Evolutionary conservation across 192 early-diverging fungal genomes (phyloP).

Genomic region (Thoreauomyces humboldtii): DNA sequence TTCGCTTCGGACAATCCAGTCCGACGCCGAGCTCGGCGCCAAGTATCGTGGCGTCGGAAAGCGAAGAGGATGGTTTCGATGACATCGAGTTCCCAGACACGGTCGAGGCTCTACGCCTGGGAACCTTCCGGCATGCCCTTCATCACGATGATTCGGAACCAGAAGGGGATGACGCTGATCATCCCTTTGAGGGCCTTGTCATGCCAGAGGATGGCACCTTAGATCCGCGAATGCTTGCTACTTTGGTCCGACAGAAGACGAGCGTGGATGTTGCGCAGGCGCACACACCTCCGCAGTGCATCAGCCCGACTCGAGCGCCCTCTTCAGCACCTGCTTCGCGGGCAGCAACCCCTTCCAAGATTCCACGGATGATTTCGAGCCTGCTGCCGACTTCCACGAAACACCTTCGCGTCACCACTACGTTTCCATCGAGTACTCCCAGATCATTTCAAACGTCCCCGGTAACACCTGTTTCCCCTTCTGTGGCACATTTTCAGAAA

Average conservation of each 20-base stretch:
- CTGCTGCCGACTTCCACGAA: not conserved
- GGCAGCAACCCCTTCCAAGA: conserved; percentile 9
- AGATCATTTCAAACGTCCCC: not conserved
- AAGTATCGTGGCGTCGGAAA: conserved; percentile 42
- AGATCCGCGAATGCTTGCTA: not conserved
- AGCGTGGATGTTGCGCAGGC: too few relatives aligned
- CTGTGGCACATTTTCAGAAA: conserved; percentile 1
- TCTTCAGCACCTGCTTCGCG: conserved; percentile 1
- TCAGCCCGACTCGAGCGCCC: too few relatives aligned
- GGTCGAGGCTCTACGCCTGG: not conserved
- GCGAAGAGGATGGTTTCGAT: conserved; percentile 44
- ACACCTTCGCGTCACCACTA: not conserved
- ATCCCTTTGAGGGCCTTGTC: conserved; percentile 8
- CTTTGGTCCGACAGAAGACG: not conserved
- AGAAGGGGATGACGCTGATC: conserved; percentile 1
- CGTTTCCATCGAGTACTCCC: not conserved
- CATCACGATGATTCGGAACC: not conserved
- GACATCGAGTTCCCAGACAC: conserved; percentile 39
- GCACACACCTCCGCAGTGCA: too few relatives aligned
- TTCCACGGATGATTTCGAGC: conserved; percentile 2
- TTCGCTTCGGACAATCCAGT: conserved; percentile 16
- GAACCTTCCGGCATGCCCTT: not conserved
- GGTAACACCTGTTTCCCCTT: not conserved
- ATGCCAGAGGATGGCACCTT: conserved; percentile 1
- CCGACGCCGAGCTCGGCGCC: conserved; percentile 43